phyloP scores from a whole-genome alignment of 257 asterid species.

The Ehretia macrophylla region DNA sequence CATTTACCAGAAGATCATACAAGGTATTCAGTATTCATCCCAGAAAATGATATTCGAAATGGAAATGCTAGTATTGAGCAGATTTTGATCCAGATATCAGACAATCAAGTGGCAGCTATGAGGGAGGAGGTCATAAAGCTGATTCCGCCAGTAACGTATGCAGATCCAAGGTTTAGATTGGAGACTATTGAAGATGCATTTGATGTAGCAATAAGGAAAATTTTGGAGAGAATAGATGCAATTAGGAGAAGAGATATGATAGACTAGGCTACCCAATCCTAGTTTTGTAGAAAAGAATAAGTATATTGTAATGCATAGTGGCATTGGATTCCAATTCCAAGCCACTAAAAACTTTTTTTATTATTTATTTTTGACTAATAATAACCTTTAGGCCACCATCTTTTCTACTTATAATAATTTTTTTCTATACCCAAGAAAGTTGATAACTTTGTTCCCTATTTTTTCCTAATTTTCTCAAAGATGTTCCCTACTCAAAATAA shows the following conservation, averaged over 20 bases:
- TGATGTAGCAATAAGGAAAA: neutral
- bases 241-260: too few species aligned
- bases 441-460: too few species aligned
- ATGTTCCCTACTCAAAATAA: too few species aligned
- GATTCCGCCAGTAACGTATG: neutral
- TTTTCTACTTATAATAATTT: too few species aligned
- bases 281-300: neutral
- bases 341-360: too few species aligned
- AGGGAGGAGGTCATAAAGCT: neutral
- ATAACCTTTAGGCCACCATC: too few species aligned
- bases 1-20: conserved; percentile 1
- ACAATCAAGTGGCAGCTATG: neutral
- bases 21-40: neutral
- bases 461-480: too few species aligned
- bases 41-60: neutral
- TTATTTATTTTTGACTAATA: too few species aligned
- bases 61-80: neutral
- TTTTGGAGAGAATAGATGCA: neutral
- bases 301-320: too few species aligned
- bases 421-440: too few species aligned
- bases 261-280: neutral
- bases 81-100: neutral
- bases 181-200: neutral
- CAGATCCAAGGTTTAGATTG: neutral
- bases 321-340: too few species aligned